These are phyloP conservation scores for Metschnikowia kunwiensis DNA, from an alignment of 805 yeast genomes.

Conservation along the genomic window DNA sequence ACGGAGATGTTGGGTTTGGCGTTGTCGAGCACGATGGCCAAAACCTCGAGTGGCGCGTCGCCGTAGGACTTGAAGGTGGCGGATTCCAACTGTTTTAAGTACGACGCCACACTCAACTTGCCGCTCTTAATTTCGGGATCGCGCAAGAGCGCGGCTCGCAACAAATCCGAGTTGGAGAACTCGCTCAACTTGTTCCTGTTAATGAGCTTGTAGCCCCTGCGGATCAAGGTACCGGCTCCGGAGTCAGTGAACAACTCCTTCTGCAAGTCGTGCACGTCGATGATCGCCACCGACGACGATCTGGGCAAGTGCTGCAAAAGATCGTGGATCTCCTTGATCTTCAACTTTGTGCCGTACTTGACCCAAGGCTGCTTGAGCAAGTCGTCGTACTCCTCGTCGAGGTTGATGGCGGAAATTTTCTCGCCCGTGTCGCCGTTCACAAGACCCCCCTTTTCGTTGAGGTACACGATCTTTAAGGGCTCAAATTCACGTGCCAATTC, in stretches of 20 bases:
- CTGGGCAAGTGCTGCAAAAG: constrained; percentile 91
- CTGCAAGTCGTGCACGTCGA: constrained; percentile 90
- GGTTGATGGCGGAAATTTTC: constrained; percentile 82
- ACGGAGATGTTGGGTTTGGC: constrained; percentile 37
- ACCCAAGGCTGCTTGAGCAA: constrained; percentile 95
- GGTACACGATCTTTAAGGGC: constrained; percentile 93
- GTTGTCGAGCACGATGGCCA: constrained; percentile 71
- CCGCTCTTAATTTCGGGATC: constrained; percentile 75
- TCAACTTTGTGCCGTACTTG: constrained; percentile 95
- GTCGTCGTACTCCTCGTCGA: constrained; percentile 93
- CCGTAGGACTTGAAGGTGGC: constrained; percentile 73
- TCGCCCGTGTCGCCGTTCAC: constrained; percentile 90
- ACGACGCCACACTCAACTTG: constrained; percentile 71
- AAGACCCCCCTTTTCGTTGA: constrained; percentile 97
- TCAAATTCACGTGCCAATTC: constrained; percentile 95
- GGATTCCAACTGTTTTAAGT: constrained; percentile 67
- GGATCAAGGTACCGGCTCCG: constrained; percentile 97
- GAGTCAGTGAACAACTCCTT: constrained; percentile 97
- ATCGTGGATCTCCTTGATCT: constrained; percentile 94
- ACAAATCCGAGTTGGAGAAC: constrained; percentile 68
- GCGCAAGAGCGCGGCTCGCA: constrained; percentile 72
- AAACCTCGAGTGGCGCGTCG: constrained; percentile 93
- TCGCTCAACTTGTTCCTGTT: constrained; percentile 68
- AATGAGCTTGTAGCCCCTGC: constrained; percentile 91
- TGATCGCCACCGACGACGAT: constrained; percentile 96